phyloP scores from a whole-genome alignment of 306 rosid species.

The Prunus armeniaca region DNA sequence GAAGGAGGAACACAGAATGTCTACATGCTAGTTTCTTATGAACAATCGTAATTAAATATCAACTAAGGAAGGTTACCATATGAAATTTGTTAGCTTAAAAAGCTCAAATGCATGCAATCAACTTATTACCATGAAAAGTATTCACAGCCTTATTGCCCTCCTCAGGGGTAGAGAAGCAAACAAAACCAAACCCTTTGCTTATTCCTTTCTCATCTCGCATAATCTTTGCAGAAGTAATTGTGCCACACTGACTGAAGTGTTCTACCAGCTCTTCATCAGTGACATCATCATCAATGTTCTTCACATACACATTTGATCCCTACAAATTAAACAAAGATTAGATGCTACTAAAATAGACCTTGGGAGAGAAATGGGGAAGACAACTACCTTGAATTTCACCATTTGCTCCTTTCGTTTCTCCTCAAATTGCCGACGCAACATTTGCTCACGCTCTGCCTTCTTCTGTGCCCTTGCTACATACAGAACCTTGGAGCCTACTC shows the following conservation, averaged over 20 bases:
- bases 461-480: constrained; percentile 88
- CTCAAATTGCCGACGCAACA: constrained; percentile 62
- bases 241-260: constrained; percentile 69
- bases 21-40: background rate
- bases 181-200: constrained; percentile 88
- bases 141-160: constrained; percentile 87
- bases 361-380: constrained; percentile 6
- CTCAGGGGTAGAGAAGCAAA: constrained; percentile 79
- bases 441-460: constrained; percentile 77
- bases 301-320: constrained; percentile 86
- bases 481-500: constrained; percentile 69
- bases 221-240: constrained; percentile 77
- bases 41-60: background rate
- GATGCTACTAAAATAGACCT: background rate
- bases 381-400: constrained; percentile 55
- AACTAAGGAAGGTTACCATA: background rate
- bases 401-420: constrained; percentile 78
- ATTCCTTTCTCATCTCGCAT: constrained; percentile 78
- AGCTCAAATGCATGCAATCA: constrained; percentile 5
- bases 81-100: background rate
- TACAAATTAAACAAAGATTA: constrained; percentile 29
- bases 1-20: background rate
- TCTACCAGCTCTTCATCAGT: constrained; percentile 60
- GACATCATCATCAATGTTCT: constrained; percentile 75
- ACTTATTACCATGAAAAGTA: constrained; percentile 69